Evolutionary conservation across 2,329 filamentous ascomycete species (phyloP), one percentile per base, ranked within the genome.

Genomic region (Akanthomyces muscarius): DNA sequence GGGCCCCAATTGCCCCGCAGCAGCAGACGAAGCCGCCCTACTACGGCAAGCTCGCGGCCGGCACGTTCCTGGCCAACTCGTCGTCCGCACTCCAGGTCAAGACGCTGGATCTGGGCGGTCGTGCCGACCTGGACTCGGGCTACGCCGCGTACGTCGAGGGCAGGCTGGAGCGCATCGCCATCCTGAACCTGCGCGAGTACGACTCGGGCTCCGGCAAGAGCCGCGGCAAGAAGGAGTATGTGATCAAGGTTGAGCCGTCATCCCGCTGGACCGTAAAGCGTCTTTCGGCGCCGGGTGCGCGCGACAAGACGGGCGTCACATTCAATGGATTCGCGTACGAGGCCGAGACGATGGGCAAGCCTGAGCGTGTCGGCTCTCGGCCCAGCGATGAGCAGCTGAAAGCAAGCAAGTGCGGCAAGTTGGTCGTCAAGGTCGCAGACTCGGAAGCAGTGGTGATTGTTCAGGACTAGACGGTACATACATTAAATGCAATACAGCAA

Each of bases 1-100:
- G 68, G 68, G 53, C 60, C 14, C 66, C 68, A 8, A 48, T 63
- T 5, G 51, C 58, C 10, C 51, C 54, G 23, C 61, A 54, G 33
- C 52, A 54, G 28, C 52, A 50, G 33, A 69, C 68, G 13, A 66
- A 69, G 16, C 53, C 68, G 30, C 65, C 68, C 1, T 69, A 67
- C 61, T 69, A 69, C 53, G 67, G 67, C 13, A 67, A 69, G 63
- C 62, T 69, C 16, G 68, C 68, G 4, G 67, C 67, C 3, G 63
- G 61, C 47, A 65, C 65, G 1, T 68, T 69, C 59, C 62, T 69
- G 21, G 64, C 65, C 33, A 57, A 66, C 51, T 64, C 67, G 21
- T 48, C 44, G 21, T 48, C 44, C 6, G 57, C 44, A 5, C 47
- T 68, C 23, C 44, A 65, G 3, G 65, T 68, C 10, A 44, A 64